phyloP scores from a whole-genome alignment of 768 basidiomycete species.

The Cyclocybe cylindracea region DNA sequence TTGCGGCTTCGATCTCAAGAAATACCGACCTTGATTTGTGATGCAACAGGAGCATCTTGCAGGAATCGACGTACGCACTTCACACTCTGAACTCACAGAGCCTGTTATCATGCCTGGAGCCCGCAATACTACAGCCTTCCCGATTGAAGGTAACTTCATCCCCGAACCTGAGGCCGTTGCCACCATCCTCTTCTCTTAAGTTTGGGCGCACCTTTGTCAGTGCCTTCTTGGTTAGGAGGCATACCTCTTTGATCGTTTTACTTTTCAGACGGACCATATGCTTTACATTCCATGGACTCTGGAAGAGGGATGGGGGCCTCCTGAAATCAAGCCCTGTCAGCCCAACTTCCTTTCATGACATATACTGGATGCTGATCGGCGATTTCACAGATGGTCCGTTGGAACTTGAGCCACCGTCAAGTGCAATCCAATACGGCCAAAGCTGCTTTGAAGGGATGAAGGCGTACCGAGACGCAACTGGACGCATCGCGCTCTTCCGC shows the following conservation, averaged over 20 bases:
- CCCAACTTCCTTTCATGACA: slow-evolving; percentile 8
- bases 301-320: slow-evolving; percentile 76
- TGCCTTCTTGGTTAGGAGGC: slow-evolving; percentile 13
- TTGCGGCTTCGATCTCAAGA: no score
- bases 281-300: slow-evolving; percentile 74
- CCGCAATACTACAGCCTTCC: slow-evolving; percentile 41
- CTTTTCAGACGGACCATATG: slow-evolving; percentile 81
- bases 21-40: no score
- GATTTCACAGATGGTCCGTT: slow-evolving; percentile 63
- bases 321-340: slow-evolving; percentile 84
- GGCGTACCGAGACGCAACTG: slow-evolving; percentile 77
- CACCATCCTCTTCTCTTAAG: slow-evolving; percentile 65
- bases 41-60: slow-evolving; percentile 16
- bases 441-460: slow-evolving; percentile 94
- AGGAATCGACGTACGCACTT: slow-evolving; percentile 35
- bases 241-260: neutral
- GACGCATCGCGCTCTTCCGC: slow-evolving; percentile 81
- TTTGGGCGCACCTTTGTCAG: slow-evolving; percentile 88
- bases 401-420: slow-evolving; percentile 70
- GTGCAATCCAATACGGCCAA: slow-evolving; percentile 93
- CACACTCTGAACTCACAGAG: neutral
- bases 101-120: neutral
- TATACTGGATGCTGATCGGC: neutral
- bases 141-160: slow-evolving; percentile 51
- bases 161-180: slow-evolving; percentile 56